A percentile compares a stretch with the other conserved stretches of the same genome.
phyloP scores from a whole-genome alignment of 192 early-diverging fungal genomes.

The Haplosporangium gracile region DNA sequence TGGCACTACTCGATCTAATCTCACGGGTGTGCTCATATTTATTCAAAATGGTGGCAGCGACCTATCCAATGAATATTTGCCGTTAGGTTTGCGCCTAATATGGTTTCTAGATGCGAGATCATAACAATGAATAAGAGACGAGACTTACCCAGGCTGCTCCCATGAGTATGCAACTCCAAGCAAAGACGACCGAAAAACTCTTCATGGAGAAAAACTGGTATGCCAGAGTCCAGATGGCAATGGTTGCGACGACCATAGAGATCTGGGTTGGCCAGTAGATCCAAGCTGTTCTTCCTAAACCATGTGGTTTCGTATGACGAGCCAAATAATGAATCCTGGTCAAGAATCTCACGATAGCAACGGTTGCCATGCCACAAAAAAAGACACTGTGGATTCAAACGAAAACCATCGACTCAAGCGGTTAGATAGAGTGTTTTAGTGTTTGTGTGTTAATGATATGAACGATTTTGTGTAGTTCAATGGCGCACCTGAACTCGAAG shows the following conservation, averaged over 20 bases:
- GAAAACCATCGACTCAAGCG: not conserved
- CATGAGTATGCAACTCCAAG: conserved; percentile 20
- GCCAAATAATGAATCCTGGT: conserved; percentile 5
- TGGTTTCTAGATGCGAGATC: not conserved
- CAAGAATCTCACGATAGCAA: conserved; percentile 8
- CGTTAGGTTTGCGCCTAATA: not conserved
- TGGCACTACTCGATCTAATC: conserved; percentile 35
- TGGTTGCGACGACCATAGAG: conserved; percentile 16
- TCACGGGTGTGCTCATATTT: conserved; percentile 31
- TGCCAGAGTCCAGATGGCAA: not conserved
- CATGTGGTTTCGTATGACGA: conserved; percentile 3
- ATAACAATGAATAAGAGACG: not conserved
- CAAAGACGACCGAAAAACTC: not conserved
- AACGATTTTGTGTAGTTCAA: not conserved
- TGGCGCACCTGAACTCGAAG: conserved; percentile 43
- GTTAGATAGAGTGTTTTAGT: not conserved
- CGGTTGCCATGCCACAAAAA: not conserved
- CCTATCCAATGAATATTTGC: not conserved
- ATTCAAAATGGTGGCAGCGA: conserved; percentile 19
- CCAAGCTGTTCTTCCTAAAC: conserved; percentile 30
- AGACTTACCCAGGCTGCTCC: conserved; percentile 26
- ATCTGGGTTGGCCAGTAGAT: conserved; percentile 49
- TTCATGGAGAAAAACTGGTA: not conserved
- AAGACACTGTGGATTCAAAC: not conserved
- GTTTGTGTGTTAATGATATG: not conserved